Evolutionary conservation across 495 filamentous ascomycete species (phyloP), one percentile per base, ranked within the genome.

Genomic region (Lophium mytilinum): DNA sequence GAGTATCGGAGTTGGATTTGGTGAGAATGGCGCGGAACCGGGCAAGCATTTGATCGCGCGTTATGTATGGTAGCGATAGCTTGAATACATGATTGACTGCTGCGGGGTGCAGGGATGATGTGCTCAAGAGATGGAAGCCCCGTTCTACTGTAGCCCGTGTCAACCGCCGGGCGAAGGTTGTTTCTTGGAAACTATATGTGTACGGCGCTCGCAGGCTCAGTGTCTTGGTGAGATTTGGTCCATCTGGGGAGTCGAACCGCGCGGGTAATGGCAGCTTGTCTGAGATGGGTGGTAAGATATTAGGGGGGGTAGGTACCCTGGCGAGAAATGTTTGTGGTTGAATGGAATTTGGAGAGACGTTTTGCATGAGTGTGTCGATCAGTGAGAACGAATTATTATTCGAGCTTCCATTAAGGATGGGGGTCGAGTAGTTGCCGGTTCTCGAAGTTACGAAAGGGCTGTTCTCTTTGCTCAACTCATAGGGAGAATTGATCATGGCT

Each of bases 111-210:
- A 80, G 70, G 48, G 72, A 67, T 6, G 83, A 70, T 54, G 81
- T 74, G 18, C 73, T 70, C 34, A 90, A 70, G n/a, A 90, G 76
- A 40, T 71, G 68, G 54, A 81, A 78, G 6, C 77, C 85, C 40
- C 75, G 71, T 69, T 95, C 89, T 12, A 84, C 62, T 7, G 81
- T 75, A 51, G 77, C 78, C 9, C 89, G 78, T 18, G 89, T 86
- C 21, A 93, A 73, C 11, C 83, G 76, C 0, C 88, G 80, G 15
- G 82, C 81, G 58, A 94, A 88, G n/a, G 79, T 79, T 12, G 73
- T 72, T 69, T 93, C 89, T 21, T 82, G 76, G 42, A 81, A 74
- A 35, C 76, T 71, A 61, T 80, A 80, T 0, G 76, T 76, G 4
- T 52, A 65, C 0, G 78, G 77, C 3, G 58, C 56, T 10, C 34